Conservation (phyloP, 441 rosid species). For the Capsella rubella region DNA sequence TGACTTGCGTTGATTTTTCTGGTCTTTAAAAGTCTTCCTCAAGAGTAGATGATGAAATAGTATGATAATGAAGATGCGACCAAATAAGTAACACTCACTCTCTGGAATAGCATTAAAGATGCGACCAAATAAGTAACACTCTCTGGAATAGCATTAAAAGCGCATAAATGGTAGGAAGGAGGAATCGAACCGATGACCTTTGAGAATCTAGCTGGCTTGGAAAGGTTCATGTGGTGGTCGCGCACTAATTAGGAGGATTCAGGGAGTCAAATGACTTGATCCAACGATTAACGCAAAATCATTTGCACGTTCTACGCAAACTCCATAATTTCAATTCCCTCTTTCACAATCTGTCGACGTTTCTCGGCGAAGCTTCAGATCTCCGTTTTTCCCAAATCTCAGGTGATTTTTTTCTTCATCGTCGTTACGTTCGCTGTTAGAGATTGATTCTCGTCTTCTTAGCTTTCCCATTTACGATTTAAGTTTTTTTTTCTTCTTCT, state of each 20-base stretch:
- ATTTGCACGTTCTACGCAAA: constrained; percentile 40
- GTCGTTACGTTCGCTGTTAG: neutral
- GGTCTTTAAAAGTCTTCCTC: neutral
- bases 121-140: neutral
- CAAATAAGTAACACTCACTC: too few relatives aligned
- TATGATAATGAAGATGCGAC: too few relatives aligned
- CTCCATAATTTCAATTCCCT: constrained; percentile 25
- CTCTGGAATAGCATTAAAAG: too few relatives aligned
- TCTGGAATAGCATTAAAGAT: too few relatives aligned
- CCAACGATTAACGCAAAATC: constrained; percentile 38
- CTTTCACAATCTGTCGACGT: constrained; percentile 13
- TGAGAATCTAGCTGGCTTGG: constrained; percentile 24
- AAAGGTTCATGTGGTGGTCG: constrained; percentile 30
- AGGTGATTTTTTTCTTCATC: constrained; percentile 24
- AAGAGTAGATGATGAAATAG: neutral
- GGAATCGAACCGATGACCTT: constrained; percentile 34
- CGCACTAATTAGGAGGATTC: constrained; percentile 21
- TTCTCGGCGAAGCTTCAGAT: constrained; percentile 42
- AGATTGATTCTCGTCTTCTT: neutral
- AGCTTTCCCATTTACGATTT: constrained; percentile 2
- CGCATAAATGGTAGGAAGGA: neutral
- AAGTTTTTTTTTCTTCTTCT: neutral
- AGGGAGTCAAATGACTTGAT: constrained; percentile 19
- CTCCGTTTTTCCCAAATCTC: constrained; percentile 18
- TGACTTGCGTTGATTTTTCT: constrained; percentile 3